phyloP scores from a whole-genome alignment of 805 yeast genomes.

The Wickerhamiella sorbophila region DNA sequence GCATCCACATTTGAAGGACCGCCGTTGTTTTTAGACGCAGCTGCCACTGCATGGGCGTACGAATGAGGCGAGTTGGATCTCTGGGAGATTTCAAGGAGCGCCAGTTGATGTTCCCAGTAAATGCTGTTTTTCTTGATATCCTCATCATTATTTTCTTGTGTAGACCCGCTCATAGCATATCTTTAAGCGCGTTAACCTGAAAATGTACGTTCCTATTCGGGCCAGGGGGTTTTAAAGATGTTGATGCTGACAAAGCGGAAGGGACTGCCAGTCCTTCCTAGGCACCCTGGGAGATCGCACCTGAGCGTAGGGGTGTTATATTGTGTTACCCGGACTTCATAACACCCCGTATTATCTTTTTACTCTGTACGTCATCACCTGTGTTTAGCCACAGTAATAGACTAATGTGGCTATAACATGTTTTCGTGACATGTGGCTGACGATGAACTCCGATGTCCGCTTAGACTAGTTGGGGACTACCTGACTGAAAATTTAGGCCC shows the following conservation, averaged over 20 bases:
- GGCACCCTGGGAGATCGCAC: no score
- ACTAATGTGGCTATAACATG: background rate
- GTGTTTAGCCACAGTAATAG: background rate
- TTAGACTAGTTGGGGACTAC: no score
- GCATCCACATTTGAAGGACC: slow-evolving; percentile 16
- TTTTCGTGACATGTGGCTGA: background rate
- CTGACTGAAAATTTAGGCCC: no score
- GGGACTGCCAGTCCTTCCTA: no score
- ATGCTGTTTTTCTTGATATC: slow-evolving; percentile 12
- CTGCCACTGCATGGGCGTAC: slow-evolving; percentile 74
- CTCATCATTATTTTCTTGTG: background rate
- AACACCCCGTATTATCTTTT: background rate
- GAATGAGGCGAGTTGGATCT: slow-evolving; percentile 56
- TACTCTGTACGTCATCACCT: no score
- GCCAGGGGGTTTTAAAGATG: background rate
- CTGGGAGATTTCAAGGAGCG: slow-evolving; percentile 57
- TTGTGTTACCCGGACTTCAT: background rate
- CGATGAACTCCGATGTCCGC: no score
- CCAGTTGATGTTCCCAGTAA: slow-evolving; percentile 70
- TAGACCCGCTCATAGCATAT: slow-evolving; percentile 3
- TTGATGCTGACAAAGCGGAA: background rate
- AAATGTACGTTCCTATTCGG: no score
- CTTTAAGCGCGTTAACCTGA: background rate
- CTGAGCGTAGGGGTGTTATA: no score
- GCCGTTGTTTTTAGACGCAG: slow-evolving; percentile 31